phyloP scores from a whole-genome alignment of 805 yeast species.

The Schizosaccharomyces octosporus region DNA sequence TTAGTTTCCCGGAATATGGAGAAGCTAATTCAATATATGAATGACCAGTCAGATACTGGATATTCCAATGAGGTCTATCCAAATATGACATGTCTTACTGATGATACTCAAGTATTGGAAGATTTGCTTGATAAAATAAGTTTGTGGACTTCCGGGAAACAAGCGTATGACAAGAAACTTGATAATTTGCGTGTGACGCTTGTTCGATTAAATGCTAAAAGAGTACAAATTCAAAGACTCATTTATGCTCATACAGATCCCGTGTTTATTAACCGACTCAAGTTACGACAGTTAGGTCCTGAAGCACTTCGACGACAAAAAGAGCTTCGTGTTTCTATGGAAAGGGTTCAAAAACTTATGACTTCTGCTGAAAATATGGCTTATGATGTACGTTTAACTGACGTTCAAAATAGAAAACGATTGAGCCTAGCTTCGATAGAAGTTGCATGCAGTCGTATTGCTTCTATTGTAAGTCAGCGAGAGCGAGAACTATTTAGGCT shows the following conservation, averaged over 20 bases:
- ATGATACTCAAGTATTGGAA: neutral
- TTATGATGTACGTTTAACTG: neutral
- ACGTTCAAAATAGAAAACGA: neutral
- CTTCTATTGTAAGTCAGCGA: neutral
- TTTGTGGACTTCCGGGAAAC: neutral
- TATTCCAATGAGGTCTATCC: neutral
- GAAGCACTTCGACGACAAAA: neutral
- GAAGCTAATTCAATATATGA: neutral
- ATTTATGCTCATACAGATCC: neutral
- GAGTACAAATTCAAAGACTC: neutral
- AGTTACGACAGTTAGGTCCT: neutral
- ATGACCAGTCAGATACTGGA: neutral
- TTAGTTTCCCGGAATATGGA: neutral
- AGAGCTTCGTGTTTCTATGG: neutral
- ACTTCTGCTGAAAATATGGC: neutral
- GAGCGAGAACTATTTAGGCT: neutral
- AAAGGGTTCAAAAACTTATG: neutral
- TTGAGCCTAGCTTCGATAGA: neutral
- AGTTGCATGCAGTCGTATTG: neutral
- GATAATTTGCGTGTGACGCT: neutral
- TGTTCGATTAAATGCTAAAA: neutral
- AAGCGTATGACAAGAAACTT: neutral
- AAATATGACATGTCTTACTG: neutral
- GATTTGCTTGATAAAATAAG: neutral
- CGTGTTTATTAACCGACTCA: neutral